phyloP scores from a whole-genome alignment of 2,329 filamentous ascomycete species.

The Penicillium oxalicum region DNA sequence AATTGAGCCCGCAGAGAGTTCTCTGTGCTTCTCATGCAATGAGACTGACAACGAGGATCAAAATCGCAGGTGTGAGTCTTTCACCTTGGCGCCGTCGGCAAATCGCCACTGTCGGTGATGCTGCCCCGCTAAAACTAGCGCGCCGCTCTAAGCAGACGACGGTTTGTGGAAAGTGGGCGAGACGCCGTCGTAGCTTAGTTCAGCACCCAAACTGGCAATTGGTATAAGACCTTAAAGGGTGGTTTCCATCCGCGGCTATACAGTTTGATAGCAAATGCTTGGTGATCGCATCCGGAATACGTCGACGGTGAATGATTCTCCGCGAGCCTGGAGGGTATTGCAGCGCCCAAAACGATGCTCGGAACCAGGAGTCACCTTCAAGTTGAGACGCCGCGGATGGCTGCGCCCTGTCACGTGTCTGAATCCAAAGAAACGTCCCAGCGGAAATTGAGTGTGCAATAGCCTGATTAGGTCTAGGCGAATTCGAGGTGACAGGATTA shows the following conservation, averaged over 20 bases:
- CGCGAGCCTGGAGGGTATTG: neutral
- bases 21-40: no score
- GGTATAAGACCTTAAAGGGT: neutral
- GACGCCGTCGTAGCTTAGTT: no score
- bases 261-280: no score
- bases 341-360: neutral
- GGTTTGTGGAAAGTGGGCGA: neutral
- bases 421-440: conserved; percentile 1
- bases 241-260: no score
- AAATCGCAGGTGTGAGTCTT: no score
- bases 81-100: conserved; percentile 3
- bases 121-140: neutral
- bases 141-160: neutral
- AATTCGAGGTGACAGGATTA: neutral
- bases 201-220: no score
- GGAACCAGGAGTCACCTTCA: neutral
- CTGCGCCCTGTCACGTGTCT: conserved; percentile 12
- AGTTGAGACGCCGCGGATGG: conserved; percentile 4
- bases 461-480: conserved; percentile 1
- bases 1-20: no score
- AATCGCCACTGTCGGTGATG: neutral
- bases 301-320: no score
- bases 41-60: no score
- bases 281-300: no score
- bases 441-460: conserved; percentile 1